Conservation (phyloP, 2,329 filamentous ascomycete species). For the Neopestalotiopsis sp. region DNA sequence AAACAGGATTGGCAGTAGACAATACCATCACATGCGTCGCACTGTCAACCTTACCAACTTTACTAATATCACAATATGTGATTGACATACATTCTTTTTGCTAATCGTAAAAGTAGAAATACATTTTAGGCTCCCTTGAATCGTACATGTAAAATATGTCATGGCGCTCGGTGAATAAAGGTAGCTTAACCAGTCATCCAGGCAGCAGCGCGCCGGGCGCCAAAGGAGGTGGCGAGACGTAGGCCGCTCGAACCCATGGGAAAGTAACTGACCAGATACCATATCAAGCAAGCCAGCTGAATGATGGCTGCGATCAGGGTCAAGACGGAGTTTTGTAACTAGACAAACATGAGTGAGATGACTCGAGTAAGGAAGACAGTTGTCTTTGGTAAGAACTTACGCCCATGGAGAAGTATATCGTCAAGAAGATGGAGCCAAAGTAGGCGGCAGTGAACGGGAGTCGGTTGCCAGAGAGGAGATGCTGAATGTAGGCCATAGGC, state of each 20-base stretch:
- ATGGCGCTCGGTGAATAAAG: not conserved
- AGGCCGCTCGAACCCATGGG: conserved; percentile 93
- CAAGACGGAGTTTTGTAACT: conserved; percentile 85
- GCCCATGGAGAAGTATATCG: conserved; percentile 89
- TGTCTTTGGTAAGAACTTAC: conserved; percentile 63
- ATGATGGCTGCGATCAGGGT: conserved; percentile 84
- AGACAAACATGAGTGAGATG: conserved; percentile 28
- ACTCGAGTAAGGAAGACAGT: not conserved
- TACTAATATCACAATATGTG: not conserved
- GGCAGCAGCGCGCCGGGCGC: conserved; percentile 79
- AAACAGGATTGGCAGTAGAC: not conserved
- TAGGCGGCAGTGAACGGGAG: conserved; percentile 93
- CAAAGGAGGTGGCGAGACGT: conserved; percentile 84
- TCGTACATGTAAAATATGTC: not conserved
- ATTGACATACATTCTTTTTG: not conserved
- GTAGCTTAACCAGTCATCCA: conserved; percentile 78
- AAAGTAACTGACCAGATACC: conserved; percentile 98
- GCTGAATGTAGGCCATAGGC: conserved; percentile 78
- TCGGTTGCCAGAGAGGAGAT: conserved; percentile 82
- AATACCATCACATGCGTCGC: not conserved
- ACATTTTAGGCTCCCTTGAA: not conserved
- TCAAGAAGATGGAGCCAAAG: conserved; percentile 90
- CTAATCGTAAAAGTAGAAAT: not conserved
- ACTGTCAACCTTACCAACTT: not conserved
- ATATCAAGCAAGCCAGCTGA: conserved; percentile 82